Evolutionary conservation across 257 asterid species (phyloP).

Genomic region (Eustoma russellianum): DNA sequence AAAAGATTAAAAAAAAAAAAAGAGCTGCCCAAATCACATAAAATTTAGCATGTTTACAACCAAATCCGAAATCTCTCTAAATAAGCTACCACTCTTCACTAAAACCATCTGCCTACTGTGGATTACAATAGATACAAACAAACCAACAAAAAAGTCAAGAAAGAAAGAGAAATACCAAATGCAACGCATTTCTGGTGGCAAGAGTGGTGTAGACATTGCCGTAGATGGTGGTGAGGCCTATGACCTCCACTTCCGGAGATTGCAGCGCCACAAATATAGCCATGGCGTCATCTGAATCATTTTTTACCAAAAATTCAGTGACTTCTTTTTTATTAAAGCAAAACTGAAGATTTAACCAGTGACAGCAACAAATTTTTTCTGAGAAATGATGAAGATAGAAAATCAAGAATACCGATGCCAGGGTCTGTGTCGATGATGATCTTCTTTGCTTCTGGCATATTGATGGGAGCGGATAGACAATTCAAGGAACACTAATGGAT

Average conservation of each 20-base stretch:
- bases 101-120: background rate
- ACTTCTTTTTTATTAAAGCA: background rate
- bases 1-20: background rate
- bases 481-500: too few relatives aligned
- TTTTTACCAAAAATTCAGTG: background rate
- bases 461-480: background rate
- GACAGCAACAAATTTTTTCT: background rate
- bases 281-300: slow-evolving; percentile 86
- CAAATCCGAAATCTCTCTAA: too few relatives aligned
- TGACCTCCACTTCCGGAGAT: slow-evolving; percentile 93
- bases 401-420: slow-evolving; percentile 52
- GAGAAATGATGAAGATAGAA: background rate
- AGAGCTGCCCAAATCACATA: background rate
- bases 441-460: slow-evolving; percentile 65
- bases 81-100: background rate
- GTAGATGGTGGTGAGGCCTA: slow-evolving; percentile 85
- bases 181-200: slow-evolving; percentile 95
- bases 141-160: background rate
- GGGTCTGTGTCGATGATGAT: slow-evolving; percentile 97
- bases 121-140: background rate
- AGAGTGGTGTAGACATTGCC: slow-evolving; percentile 95
- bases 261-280: slow-evolving; percentile 89
- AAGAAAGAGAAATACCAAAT: slow-evolving; percentile 43
- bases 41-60: background rate
- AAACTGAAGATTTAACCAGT: background rate